phyloP scores from a whole-genome alignment of 1,284 basidiomycete genomes.

The Sanguinoderma infundibulare region DNA sequence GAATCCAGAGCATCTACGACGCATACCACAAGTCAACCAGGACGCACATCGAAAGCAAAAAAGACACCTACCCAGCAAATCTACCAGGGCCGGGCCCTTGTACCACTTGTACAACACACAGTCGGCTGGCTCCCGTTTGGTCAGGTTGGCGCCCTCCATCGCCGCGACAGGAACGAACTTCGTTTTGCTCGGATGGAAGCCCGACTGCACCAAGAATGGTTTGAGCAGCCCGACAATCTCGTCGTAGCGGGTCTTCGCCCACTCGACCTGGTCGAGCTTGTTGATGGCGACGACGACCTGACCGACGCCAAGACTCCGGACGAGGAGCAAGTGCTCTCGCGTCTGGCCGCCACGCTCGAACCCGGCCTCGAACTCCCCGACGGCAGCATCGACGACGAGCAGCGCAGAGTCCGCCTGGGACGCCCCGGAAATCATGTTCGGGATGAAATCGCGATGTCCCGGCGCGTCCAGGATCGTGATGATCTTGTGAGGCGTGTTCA shows the following conservation, averaged over 20 bases:
- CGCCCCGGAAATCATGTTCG: conserved; percentile 99
- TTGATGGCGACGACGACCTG: conserved; percentile 95
- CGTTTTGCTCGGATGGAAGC: conserved; percentile 82
- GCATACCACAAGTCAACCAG: too few species aligned
- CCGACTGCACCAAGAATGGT: conserved; percentile 87
- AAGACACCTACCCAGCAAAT: conserved; percentile 72
- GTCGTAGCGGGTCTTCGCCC: conserved; percentile 84
- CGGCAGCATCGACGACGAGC: conserved; percentile 91
- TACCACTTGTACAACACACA: conserved; percentile 77
- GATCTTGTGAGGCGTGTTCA: conserved; percentile 77
- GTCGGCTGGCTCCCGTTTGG: conserved; percentile 52
- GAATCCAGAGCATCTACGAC: conserved; percentile 78
- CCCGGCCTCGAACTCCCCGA: conserved; percentile 94
- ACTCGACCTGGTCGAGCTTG: conserved; percentile 91
- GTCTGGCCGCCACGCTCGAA: conserved; percentile 96
- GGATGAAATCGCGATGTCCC: conserved; percentile 96
- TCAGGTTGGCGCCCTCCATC: conserved; percentile 89
- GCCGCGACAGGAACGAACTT: conserved; percentile 91
- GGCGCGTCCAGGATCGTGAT: conserved; percentile 96
- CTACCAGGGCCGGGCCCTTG: conserved; percentile 82
- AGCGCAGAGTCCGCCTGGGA: conserved; percentile 96
- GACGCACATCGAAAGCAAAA: too few species aligned
- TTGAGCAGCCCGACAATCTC: conserved; percentile 79
- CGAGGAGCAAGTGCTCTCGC: conserved; percentile 93
- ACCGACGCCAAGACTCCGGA: conserved; percentile 92